Conservation (phyloP, 2,329 filamentous ascomycete genomes). For the Cordyceps cicadae region DNA sequence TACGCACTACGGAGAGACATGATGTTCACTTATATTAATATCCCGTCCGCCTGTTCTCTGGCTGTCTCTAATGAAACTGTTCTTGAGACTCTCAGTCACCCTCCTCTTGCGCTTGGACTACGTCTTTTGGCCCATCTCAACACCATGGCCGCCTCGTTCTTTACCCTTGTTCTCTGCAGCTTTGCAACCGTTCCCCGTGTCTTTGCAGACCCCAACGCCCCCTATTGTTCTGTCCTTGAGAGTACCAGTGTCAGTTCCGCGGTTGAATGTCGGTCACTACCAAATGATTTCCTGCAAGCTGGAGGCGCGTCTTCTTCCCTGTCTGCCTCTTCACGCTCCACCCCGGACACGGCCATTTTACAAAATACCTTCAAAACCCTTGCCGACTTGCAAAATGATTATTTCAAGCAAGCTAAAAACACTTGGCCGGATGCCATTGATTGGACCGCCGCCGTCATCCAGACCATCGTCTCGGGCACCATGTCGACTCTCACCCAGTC, state of each 20-base stretch:
- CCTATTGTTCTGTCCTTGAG: conserved; percentile 2
- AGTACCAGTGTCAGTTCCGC: not conserved
- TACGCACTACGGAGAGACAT: not conserved
- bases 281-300: not conserved
- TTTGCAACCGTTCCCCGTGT: not conserved
- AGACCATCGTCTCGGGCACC: conserved; percentile 68
- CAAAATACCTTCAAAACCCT: conserved; percentile 55
- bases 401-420: conserved; percentile 69
- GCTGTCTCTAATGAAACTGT: not conserved
- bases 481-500: conserved; percentile 62
- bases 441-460: conserved; percentile 84
- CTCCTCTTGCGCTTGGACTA: not conserved
- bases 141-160: conserved; percentile 7
- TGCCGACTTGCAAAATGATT: conserved; percentile 65
- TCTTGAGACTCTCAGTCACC: not conserved
- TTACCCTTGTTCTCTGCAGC: conserved; percentile 1
- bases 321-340: not conserved
- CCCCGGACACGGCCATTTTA: conserved; percentile 23
- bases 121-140: not conserved
- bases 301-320: not conserved
- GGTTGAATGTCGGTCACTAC: not conserved
- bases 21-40: conserved; percentile 5
- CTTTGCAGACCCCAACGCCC: not conserved
- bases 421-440: conserved; percentile 84
- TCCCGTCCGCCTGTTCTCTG: not conserved